Percentiles rank a stretch among this genome's conserved stretches.
Evolutionary conservation across 176 grass and related monocot species (phyloP).

Genomic region (Coix lacrymajobi): DNA sequence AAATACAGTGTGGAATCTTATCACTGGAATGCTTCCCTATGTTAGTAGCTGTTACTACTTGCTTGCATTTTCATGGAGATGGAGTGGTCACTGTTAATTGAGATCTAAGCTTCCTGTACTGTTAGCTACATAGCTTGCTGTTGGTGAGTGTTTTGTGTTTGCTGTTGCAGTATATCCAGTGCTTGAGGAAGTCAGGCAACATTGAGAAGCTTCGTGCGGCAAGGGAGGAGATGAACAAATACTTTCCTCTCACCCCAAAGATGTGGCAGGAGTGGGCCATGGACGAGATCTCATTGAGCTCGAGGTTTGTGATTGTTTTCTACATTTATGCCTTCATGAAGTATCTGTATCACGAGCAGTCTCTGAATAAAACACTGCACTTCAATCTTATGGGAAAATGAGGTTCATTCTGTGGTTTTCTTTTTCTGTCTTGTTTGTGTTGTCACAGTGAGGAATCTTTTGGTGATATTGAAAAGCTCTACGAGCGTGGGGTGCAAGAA

Average conservation of each 20-base stretch:
- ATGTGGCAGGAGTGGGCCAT: conserved; percentile 92
- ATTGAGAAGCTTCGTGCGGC: conserved; percentile 67
- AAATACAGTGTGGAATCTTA: neutral
- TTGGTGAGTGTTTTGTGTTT: neutral
- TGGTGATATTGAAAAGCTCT: conserved; percentile 65
- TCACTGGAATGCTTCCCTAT: neutral
- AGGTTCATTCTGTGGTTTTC: neutral
- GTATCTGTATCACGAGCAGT: neutral
- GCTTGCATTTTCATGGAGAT: neutral
- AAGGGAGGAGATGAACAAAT: conserved; percentile 79
- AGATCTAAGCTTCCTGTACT: neutral
- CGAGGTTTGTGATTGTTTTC: conserved; percentile 35
- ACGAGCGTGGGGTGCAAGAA: conserved; percentile 81
- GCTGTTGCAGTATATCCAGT: conserved; percentile 63
- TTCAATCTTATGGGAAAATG: neutral
- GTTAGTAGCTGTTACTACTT: neutral
- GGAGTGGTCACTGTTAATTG: neutral
- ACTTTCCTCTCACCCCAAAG: conserved; percentile 69
- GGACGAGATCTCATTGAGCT: conserved; percentile 74
- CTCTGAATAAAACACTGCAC: neutral
- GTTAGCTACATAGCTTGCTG: neutral
- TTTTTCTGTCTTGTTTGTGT: conserved; percentile 1
- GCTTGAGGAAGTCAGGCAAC: conserved; percentile 77
- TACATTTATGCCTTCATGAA: neutral
- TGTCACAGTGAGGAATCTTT: conserved; percentile 62